Conservation (phyloP, 805 yeast genomes). For the Candida peoriensis region DNA sequence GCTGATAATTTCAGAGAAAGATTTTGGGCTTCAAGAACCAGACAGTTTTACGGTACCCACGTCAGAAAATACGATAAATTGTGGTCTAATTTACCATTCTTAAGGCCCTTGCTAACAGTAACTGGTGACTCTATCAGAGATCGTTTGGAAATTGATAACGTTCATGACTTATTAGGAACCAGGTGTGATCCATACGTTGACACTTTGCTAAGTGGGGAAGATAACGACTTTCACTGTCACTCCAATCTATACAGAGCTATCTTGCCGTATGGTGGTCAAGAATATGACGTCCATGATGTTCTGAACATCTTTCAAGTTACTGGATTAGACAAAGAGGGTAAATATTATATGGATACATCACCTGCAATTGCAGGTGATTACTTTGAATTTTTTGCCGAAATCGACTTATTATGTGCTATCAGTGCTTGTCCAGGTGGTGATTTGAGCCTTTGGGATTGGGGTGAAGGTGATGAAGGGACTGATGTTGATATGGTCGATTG, state of each 20-base stretch:
- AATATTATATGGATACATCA: constrained; percentile 66
- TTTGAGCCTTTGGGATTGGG: constrained; percentile 67
- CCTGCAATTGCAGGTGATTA: constrained; percentile 57
- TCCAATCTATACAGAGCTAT: constrained; percentile 58
- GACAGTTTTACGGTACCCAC: constrained; percentile 61
- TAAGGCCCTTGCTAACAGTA: constrained; percentile 60
- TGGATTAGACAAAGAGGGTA: constrained; percentile 59
- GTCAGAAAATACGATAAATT: constrained; percentile 56
- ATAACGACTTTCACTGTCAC: constrained; percentile 63
- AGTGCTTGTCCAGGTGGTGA: constrained; percentile 72
- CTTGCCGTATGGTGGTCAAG: constrained; percentile 55
- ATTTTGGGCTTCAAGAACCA: constrained; percentile 65
- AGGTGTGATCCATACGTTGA: constrained; percentile 70
- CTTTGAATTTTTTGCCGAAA: constrained; percentile 64
- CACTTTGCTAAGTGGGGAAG: constrained; percentile 56
- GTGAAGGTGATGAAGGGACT: constrained; percentile 44
- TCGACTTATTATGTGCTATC: constrained; percentile 57
- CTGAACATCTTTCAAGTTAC: constrained; percentile 67
- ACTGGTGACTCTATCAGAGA: constrained; percentile 57
- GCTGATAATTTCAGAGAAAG: constrained; percentile 56
- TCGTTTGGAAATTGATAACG: constrained; percentile 56
- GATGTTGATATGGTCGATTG: constrained; percentile 51
- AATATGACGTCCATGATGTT: constrained; percentile 64
- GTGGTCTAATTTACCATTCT: constrained; percentile 63
- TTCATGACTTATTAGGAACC: constrained; percentile 63